phyloP scores from a whole-genome alignment of 2,329 filamentous ascomycete genomes.

The Cadophora sp. region DNA sequence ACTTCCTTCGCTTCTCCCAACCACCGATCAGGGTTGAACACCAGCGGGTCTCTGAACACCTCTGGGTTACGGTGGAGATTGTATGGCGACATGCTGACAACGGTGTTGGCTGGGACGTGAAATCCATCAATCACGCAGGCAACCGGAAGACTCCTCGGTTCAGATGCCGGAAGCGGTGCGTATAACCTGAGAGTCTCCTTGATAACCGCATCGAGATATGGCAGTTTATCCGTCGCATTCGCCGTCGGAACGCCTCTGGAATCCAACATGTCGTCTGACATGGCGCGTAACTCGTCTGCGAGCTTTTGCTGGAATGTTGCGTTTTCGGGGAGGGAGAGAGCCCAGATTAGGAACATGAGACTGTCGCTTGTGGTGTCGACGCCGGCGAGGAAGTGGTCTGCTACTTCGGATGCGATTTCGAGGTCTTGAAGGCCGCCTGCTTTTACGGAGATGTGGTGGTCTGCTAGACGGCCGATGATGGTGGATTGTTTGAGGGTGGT shows the following conservation, averaged over 20 bases:
- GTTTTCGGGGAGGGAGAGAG: conserved; percentile 53
- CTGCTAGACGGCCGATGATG: conserved; percentile 50
- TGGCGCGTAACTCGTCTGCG: conserved; percentile 48
- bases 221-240: conserved; percentile 48
- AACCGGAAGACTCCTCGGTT: conserved; percentile 51
- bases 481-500: conserved; percentile 36
- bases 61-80: conserved; percentile 58
- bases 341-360: conserved; percentile 57
- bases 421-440: conserved; percentile 47
- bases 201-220: conserved; percentile 55
- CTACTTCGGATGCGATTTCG: conserved; percentile 58
- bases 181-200: conserved; percentile 58
- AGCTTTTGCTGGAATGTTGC: conserved; percentile 52
- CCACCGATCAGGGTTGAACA: conserved; percentile 59
- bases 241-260: conserved; percentile 45
- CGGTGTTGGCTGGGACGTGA: conserved; percentile 55
- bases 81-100: conserved; percentile 58
- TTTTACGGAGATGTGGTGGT: conserved; percentile 42
- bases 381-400: conserved; percentile 59
- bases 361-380: conserved; percentile 61
- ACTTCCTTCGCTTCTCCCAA: conserved; percentile 48
- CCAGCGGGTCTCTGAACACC: conserved; percentile 55
- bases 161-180: conserved; percentile 57
- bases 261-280: conserved; percentile 40
- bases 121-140: conserved; percentile 47